Conservation (phyloP, 805 yeast species). For the Starmera pachycereana region DNA sequence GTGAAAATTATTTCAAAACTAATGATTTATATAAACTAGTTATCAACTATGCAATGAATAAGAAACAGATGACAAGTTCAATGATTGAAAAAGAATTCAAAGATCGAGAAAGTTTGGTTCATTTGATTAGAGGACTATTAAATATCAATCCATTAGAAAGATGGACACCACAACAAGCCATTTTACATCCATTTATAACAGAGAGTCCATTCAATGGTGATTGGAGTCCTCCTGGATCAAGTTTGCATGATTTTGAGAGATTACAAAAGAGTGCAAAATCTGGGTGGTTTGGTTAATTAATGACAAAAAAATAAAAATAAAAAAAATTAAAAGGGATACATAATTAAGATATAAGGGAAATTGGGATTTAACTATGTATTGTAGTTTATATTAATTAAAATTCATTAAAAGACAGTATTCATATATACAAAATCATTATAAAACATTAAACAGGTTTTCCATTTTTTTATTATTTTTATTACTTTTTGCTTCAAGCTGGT, state of each 20-base stretch:
- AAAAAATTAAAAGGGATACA: too few relatives aligned
- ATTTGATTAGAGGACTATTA: constrained; percentile 68
- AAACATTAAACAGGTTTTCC: neutral
- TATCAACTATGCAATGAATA: constrained; percentile 61
- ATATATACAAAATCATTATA: too few relatives aligned
- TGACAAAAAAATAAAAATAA: too few relatives aligned
- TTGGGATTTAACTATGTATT: too few relatives aligned
- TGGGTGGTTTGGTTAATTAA: neutral
- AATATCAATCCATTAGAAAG: constrained; percentile 87
- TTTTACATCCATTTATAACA: constrained; percentile 82
- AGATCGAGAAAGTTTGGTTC: constrained; percentile 62
- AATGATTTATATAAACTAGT: constrained; percentile 62
- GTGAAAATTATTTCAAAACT: constrained; percentile 71
- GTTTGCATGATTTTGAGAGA: constrained; percentile 1
- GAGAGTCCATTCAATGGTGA: constrained; percentile 41
- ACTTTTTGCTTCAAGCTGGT: constrained; percentile 24
- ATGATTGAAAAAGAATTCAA: constrained; percentile 59
- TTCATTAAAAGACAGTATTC: too few relatives aligned
- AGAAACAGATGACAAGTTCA: constrained; percentile 35
- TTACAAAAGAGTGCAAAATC: neutral
- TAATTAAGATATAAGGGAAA: too few relatives aligned
- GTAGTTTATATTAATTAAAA: too few relatives aligned
- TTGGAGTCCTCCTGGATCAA: constrained; percentile 42
- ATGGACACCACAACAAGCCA: constrained; percentile 95
- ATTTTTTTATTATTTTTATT: too few relatives aligned